Base-by-base conservation (phyloP, 768 basidiomycete genomes). In the Tricholomella constricta region DNA sequence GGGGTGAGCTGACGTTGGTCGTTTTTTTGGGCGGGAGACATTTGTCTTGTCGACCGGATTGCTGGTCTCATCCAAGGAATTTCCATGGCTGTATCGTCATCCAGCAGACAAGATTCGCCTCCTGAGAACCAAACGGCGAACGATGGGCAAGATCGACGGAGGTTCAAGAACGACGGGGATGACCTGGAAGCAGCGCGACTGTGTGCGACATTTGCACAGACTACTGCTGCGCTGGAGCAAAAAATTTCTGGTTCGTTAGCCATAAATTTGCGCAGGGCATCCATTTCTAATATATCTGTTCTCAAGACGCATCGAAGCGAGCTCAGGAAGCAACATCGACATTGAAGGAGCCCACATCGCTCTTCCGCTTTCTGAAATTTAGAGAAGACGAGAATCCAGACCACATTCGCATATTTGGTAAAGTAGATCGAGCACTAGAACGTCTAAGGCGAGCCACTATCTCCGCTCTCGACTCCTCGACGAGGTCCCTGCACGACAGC, bases 391-490 rank as follows among this genome's bases (percentile, higher is more conserved):
- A 54, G 20, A 67, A 71, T 37, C 70, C 72, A n/a, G 75, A 78
- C 19, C 36, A 72, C 17, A 47, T 46, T 8, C 75, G 78, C 2
- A 68, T 74, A 27, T 69, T 69, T 17, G 75, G 72, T 19, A 89
- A 88, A 64, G 68, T 86, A 12, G 79, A 82, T 45, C 77, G 86
- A 22, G 80, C 83, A 0, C 55, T 89, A 10, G 88, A 88, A 63
- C 72, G 81, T 45, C 59, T 85, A 12, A 74, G 86, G 17, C 76
- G 84, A 46, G 68, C 72, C n/a, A 71, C 72, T 11, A 59, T 81
- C 29, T 80, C 77, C 41, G 56, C 75, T 17, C 47, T 87, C 15
- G 85, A 86, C 35, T 45, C 57, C 34, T 25, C 29, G 6, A 31
- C 32, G 32, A 35, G 19, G n/a, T 44, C 49, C 2, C 57, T 50